phyloP scores from a whole-genome alignment of 805 yeast species.

The Candida xyloterini region DNA sequence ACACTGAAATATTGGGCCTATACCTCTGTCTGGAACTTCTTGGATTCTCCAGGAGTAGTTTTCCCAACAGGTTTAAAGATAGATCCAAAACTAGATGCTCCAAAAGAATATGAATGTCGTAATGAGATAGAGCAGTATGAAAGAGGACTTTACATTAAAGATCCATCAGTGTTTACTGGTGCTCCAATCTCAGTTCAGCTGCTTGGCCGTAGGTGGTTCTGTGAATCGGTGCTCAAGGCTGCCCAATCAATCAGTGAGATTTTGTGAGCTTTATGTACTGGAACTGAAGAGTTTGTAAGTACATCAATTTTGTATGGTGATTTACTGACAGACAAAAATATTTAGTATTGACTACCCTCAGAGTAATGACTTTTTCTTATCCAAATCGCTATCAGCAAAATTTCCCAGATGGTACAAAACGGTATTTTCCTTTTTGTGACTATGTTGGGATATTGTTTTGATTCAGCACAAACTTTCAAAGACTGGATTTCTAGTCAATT shows the following conservation, averaged over 20 bases:
- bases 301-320: too few relatives aligned
- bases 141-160: slow-evolving; percentile 27
- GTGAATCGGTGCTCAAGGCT: slow-evolving; percentile 46
- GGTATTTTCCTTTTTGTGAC: too few relatives aligned
- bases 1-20: slow-evolving; percentile 69
- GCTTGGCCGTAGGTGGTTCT: slow-evolving; percentile 49
- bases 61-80: slow-evolving; percentile 57
- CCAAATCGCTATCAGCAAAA: not conserved
- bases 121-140: slow-evolving; percentile 32
- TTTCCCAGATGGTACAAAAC: too few relatives aligned
- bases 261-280: slow-evolving; percentile 2
- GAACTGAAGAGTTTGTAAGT: too few relatives aligned
- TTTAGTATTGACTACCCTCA: too few relatives aligned
- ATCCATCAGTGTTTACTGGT: slow-evolving; percentile 32
- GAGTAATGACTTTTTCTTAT: slow-evolving; percentile 14
- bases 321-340: too few relatives aligned
- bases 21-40: slow-evolving; percentile 63
- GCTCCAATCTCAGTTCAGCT: slow-evolving; percentile 53
- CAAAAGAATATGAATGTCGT: slow-evolving; percentile 20
- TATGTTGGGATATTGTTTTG: too few relatives aligned
- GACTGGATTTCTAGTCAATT: too few relatives aligned
- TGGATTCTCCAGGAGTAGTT: slow-evolving; percentile 61
- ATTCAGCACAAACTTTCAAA: too few relatives aligned
- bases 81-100: slow-evolving; percentile 32
- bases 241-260: slow-evolving; percentile 37